A percentile compares a stretch with the other conserved stretches of the same genome.
Conservation (phyloP, 257 asterid species). For the Solanum sejunctum region DNA sequence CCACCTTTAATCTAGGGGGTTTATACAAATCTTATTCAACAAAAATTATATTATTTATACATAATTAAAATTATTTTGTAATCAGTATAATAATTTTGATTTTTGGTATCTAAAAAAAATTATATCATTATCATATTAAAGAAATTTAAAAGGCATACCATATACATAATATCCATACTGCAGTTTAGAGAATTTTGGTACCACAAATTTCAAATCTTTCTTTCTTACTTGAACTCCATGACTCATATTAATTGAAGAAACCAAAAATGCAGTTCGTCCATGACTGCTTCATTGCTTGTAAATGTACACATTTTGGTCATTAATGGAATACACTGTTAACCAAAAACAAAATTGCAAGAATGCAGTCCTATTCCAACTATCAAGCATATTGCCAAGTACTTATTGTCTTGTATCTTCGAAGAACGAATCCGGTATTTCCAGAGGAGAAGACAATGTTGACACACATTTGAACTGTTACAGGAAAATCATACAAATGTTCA, state of each 20-base stretch:
- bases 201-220: too few relatives aligned
- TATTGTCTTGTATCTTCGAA: constrained; percentile 13
- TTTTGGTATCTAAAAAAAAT: too few relatives aligned
- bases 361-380: not conserved
- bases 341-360: not conserved
- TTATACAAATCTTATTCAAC: too few relatives aligned
- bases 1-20: too few relatives aligned
- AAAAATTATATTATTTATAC: too few relatives aligned
- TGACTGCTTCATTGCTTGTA: not conserved
- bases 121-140: too few relatives aligned
- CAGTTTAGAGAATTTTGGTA: too few relatives aligned
- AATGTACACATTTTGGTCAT: not conserved
- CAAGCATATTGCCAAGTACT: not conserved
- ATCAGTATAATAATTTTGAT: too few relatives aligned
- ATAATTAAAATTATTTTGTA: too few relatives aligned
- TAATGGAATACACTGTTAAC: not conserved
- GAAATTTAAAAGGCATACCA: too few relatives aligned
- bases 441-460: constrained; percentile 36
- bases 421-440: constrained; percentile 29
- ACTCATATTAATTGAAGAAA: not conserved
- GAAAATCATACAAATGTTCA: not conserved
- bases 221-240: too few relatives aligned
- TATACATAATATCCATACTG: too few relatives aligned
- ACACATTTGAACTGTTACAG: constrained; percentile 66
- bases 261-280: not conserved